Evolutionary conservation across 805 yeast species (phyloP).

Genomic region (Spathaspora passalidarum): DNA sequence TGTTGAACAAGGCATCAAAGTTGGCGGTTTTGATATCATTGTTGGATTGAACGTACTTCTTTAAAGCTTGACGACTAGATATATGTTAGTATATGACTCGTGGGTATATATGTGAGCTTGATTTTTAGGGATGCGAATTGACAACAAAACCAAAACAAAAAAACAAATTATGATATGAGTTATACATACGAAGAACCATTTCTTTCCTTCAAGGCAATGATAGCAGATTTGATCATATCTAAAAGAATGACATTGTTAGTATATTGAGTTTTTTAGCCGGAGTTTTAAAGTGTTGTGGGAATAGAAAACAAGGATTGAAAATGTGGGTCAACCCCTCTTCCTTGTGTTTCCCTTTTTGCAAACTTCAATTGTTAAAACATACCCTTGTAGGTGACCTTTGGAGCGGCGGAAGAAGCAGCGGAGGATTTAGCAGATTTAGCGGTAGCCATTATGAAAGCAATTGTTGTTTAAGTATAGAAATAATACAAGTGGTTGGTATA

Average conservation of each 20-base stretch:
- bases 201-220: slow-evolving; percentile 70
- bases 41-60: slow-evolving; percentile 72
- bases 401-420: slow-evolving; percentile 17
- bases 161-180: not conserved
- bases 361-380: slow-evolving; percentile 18
- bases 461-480: not conserved
- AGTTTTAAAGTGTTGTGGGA: not conserved
- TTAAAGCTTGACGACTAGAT: slow-evolving; percentile 73
- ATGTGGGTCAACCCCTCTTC: not conserved
- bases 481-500: not conserved
- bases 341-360: not conserved
- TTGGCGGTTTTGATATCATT: slow-evolving; percentile 55
- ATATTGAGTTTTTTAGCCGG: not conserved
- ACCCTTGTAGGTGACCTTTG: slow-evolving; percentile 48
- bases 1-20: slow-evolving; percentile 74
- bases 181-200: slow-evolving; percentile 66
- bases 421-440: slow-evolving; percentile 2
- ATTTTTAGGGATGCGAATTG: not conserved
- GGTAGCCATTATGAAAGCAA: not conserved
- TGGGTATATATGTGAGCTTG: not conserved
- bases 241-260: slow-evolving; percentile 8
- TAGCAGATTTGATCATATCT: slow-evolving; percentile 69
- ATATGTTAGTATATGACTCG: not conserved
- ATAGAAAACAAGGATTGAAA: not conserved
- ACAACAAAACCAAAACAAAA: not conserved